phyloP scores from a whole-genome alignment of 306 rosid genomes.

The Datisca glomerata region DNA sequence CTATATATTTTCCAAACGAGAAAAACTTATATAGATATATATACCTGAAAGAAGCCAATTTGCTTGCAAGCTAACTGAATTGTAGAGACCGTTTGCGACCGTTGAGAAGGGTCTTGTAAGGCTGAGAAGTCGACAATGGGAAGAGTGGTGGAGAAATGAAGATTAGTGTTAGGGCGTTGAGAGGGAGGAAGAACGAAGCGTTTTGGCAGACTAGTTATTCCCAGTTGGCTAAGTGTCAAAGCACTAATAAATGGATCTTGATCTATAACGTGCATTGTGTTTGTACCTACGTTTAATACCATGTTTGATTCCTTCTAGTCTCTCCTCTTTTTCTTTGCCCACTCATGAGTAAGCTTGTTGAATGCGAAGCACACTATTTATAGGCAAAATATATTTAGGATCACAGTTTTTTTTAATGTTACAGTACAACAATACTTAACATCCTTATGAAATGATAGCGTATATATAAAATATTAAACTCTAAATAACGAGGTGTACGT shows the following conservation, averaged over 20 bases:
- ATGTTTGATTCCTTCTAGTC: slow-evolving; percentile 1
- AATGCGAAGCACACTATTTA: not conserved
- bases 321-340: not conserved
- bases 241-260: slow-evolving; percentile 15
- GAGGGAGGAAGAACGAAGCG: slow-evolving; percentile 39
- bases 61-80: slow-evolving; percentile 26
- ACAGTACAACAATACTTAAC: too few relatives aligned
- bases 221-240: slow-evolving; percentile 16
- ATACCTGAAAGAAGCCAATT: slow-evolving; percentile 37
- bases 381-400: not conserved
- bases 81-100: slow-evolving; percentile 13
- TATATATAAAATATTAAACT: too few relatives aligned
- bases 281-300: not conserved
- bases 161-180: slow-evolving; percentile 24
- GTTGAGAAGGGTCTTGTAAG: slow-evolving; percentile 13
- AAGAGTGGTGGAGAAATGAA: slow-evolving; percentile 12
- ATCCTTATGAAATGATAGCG: too few relatives aligned
- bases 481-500: too few relatives aligned
- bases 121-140: slow-evolving; percentile 34
- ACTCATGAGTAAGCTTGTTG: not conserved
- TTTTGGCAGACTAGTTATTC: slow-evolving; percentile 27
- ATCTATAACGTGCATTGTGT: too few relatives aligned
- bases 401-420: not conserved
- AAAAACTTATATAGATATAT: not conserved
- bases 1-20: not conserved